Percentiles rank a stretch among this genome's conserved stretches.
These are phyloP conservation scores for Hemileccinum impolitum DNA, from an alignment of 768 basidiomycete species.

Conservation along the genomic window DNA sequence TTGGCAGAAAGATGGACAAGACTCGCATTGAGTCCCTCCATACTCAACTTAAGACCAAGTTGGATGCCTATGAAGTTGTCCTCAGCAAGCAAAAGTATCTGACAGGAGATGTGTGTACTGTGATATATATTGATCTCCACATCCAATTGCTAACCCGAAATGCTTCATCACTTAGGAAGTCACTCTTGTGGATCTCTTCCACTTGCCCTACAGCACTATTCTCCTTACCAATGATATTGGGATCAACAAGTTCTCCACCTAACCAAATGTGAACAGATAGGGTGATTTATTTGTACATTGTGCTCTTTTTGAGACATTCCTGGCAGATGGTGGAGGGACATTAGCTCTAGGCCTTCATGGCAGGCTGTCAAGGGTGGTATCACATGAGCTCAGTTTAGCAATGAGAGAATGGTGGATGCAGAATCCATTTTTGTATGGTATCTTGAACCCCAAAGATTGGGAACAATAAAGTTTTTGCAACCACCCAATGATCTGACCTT, in stretches of 20 bases:
- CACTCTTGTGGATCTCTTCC: constrained; percentile 21
- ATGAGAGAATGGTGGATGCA: too few relatives aligned
- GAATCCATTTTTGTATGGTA: neutral
- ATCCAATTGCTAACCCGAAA: neutral
- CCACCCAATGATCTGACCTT: too few relatives aligned
- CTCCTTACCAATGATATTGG: constrained; percentile 3
- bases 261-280: constrained; percentile 21
- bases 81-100: constrained; percentile 34
- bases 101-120: constrained; percentile 30
- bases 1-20: constrained; percentile 32
- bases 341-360: constrained; percentile 45
- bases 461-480: too few relatives aligned
- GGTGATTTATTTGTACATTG: neutral
- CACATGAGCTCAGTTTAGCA: neutral
- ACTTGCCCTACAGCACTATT: constrained; percentile 16
- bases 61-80: constrained; percentile 34
- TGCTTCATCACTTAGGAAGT: constrained; percentile 3
- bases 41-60: constrained; percentile 28
- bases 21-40: constrained; percentile 25
- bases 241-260: constrained; percentile 13
- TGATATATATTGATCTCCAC: neutral
- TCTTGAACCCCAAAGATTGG: too few relatives aligned
- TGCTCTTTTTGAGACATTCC: neutral
- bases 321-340: constrained; percentile 48
- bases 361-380: constrained; percentile 37